Base-by-base conservation (phyloP, 805 yeast genomes). In the Candida insectorum region DNA sequence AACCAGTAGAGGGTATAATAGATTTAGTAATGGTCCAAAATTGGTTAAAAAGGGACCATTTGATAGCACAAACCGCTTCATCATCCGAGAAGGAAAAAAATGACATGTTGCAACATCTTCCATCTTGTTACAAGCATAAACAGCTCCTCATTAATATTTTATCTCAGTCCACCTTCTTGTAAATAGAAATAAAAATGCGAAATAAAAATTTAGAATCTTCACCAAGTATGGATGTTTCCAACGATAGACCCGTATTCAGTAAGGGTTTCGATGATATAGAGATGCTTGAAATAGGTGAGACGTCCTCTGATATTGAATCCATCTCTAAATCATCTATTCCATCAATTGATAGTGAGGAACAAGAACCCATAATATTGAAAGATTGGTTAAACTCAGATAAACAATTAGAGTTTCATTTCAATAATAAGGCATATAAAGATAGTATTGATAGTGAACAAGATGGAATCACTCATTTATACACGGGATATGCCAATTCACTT, bases 61-160 rank as follows among this genome's bases (percentile, higher is more conserved):
- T n/a, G n/a, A n/a, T n/a, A n/a, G n/a, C n/a, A n/a, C n/a, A n/a
- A n/a, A n/a, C n/a, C n/a, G n/a, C n/a, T n/a, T n/a, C n/a, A n/a
- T n/a, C n/a, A n/a, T n/a, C n/a, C n/a, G n/a, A n/a, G n/a, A 89
- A 84, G 62, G 97, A 93, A 65, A 93, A 93, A 60, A 88, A 86
- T 61, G 98, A 93, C 52, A 74, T 93, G 55, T 75, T 93, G 56
- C 91, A 85, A 65, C 89, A 83, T 57, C 74, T 93, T 58, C 99
- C 99, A 10, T 11, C 13, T 3, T 48, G 52, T 31, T 39, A 41
- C 24, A 33, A 39, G 30, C 18, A 48, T 31, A 45, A 36, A 26
- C 9, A 16, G 15, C 25, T 47, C 5, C 34, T 49, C 11, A 42
- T 44, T 26, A 40, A 30, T 24, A 11, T 49, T 20, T 33, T 44